phyloP scores from a whole-genome alignment of 2,329 filamentous ascomycete genomes.

The Leptographium radiaticola region DNA sequence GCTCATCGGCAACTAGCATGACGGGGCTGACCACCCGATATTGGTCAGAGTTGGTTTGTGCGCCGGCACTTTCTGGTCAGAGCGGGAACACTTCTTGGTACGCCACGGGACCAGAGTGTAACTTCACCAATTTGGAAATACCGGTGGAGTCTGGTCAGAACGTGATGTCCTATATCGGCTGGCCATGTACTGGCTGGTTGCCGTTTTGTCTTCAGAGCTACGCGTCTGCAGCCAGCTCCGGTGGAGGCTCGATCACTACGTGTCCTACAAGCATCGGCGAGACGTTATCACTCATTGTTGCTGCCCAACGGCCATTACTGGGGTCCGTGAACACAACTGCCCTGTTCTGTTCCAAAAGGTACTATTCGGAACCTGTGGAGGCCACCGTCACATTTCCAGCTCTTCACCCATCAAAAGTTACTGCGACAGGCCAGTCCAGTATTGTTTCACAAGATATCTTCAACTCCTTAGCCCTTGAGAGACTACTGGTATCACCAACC shows the following conservation, averaged over 20 bases:
- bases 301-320: background rate
- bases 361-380: background rate
- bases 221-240: background rate
- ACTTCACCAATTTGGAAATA: background rate
- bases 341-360: background rate
- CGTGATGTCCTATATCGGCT: background rate
- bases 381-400: background rate
- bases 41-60: background rate
- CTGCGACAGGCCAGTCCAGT: background rate
- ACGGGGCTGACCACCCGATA: background rate
- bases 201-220: background rate
- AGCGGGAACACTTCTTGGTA: background rate
- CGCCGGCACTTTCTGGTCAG: background rate
- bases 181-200: background rate
- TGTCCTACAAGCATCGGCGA: background rate
- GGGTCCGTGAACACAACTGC: background rate
- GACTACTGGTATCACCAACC: background rate
- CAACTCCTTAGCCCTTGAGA: background rate
- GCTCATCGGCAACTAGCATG: background rate
- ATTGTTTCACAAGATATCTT: background rate
- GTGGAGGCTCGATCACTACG: background rate
- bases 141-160: background rate
- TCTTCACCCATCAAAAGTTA: background rate
- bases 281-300: background rate
- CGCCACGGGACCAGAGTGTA: background rate